These are phyloP conservation scores for Wickerhamomyces sydowiorum DNA, from an alignment of 805 yeast species.

Conservation along the genomic window DNA sequence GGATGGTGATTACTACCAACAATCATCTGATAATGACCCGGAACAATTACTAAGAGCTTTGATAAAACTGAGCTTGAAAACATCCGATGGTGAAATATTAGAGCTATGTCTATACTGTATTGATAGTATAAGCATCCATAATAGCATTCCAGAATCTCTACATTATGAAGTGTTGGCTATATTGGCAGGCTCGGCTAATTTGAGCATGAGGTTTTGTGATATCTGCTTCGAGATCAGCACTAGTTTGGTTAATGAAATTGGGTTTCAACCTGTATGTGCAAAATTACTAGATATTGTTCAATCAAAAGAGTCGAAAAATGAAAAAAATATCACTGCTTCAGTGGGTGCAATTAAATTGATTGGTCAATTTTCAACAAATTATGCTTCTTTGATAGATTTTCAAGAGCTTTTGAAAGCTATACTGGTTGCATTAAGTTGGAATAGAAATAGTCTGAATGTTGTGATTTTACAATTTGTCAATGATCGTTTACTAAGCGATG, in stretches of 20 bases:
- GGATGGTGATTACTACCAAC: slow-evolving; percentile 19
- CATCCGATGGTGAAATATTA: slow-evolving; percentile 32
- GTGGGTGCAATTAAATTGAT: slow-evolving; percentile 35
- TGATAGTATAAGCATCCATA: slow-evolving; percentile 38
- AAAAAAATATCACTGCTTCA: slow-evolving; percentile 25
- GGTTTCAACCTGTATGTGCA: slow-evolving; percentile 8
- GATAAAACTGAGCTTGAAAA: slow-evolving; percentile 32
- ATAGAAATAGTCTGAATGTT: slow-evolving; percentile 32
- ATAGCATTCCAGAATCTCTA: slow-evolving; percentile 37
- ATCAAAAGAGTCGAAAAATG: slow-evolving; percentile 9
- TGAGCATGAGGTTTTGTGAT: slow-evolving; percentile 30
- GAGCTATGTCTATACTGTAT: slow-evolving; percentile 35
- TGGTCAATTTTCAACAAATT: slow-evolving; percentile 24
- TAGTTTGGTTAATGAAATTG: slow-evolving; percentile 23
- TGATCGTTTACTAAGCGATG: slow-evolving; percentile 30
- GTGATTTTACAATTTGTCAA: slow-evolving; percentile 36
- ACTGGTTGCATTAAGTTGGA: slow-evolving; percentile 26
- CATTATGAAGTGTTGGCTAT: slow-evolving; percentile 35
- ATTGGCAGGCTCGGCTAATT: slow-evolving; percentile 37
- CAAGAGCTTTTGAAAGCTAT: slow-evolving; percentile 29
- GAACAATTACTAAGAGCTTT: slow-evolving; percentile 28
- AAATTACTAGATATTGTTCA: slow-evolving; percentile 13
- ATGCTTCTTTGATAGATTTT: slow-evolving; percentile 23
- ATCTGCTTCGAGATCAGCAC: slow-evolving; percentile 33
- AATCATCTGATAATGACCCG: slow-evolving; percentile 25